Base-by-base conservation (phyloP, 2,329 filamentous ascomycete species). In the Hymenoscyphus repandus region DNA sequence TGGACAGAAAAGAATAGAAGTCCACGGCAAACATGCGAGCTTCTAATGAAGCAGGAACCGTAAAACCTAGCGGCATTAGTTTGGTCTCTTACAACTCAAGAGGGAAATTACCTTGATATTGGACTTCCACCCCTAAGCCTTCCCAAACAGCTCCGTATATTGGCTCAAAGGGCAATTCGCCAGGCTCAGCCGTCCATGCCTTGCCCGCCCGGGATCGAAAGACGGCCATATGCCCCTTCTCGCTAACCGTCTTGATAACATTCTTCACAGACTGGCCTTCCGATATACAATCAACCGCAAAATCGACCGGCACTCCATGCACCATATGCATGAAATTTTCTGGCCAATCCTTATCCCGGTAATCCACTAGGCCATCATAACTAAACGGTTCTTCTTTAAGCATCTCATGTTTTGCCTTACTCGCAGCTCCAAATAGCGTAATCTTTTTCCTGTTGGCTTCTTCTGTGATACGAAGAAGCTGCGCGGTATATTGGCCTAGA, bases 61-160 rank as follows among this genome's bases (percentile, higher is more conserved):
- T 62, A 10, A 63, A 61, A 45, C 60, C 60, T 12, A 40, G n/a
- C n/a, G n/a, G n/a, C n/a, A n/a, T n/a, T n/a, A n/a, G n/a, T n/a
- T n/a, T n/a, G n/a, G n/a, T n/a, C n/a, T n/a, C n/a, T n/a, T n/a
- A 6, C 7, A 39, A 39, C 7, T 39, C n/a, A 39, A 15, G 10
- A 12, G 27, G 7, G 7, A 17, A 9, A 42, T 27, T 17, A 47
- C 45, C 45, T 13, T 71, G 64, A 15, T 74, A 74, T 9, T 66
- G 57, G 10, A 73, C 56, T 17, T 72, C 67, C 33, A 66, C 66
- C 0, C 71, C 70, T 0, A 74, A 57, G 0, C 66, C 71, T 45
- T 73, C 68, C 70, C 70, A 74, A 0, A 72, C 71, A 0, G 70
- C 69, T 1, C 71, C 70, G 31, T 72, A 72, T 1, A 67, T 50